Base-by-base conservation (phyloP, 2,329 filamentous ascomycete genomes). In the Aspergillus spinulosporus region DNA sequence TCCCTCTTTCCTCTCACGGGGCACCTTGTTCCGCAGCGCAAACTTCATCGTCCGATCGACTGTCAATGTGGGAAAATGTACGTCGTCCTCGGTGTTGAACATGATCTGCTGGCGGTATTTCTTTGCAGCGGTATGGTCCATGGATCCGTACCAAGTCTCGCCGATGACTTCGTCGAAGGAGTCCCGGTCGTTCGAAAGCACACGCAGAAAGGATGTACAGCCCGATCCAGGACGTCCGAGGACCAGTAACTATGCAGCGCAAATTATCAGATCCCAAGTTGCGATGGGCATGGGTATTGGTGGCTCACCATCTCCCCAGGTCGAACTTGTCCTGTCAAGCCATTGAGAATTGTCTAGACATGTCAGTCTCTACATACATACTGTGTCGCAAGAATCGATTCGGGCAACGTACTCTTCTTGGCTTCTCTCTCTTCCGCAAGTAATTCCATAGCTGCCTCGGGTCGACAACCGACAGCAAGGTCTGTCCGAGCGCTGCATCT, bases 1-100 rank as follows among this genome's bases (percentile, higher is more conserved):
- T 11, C 62, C 59, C 1, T 62, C 60, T 0, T 67, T 65, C 2
- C 69, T 64, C 48, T 70, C 66, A 5, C 62, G 58, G 1, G 70
- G 70, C 1, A 72, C 48, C 28, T 72, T 72, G 51, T 71, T 85
- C 34, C 84, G 81, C 1, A 88, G 79, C 0, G 89, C 89, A 64
- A 92, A 92, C 55, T 84, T 81, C 12, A 92, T 79, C 0, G 89
- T 92, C 56, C 89, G 82, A 1, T 88, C 86, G 3, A 92, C 87
- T 0, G 86, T 90, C 15, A 92, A 75, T 3, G 88, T 86, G 0
- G 89, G 86, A 60, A 90, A 92, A 66, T 91, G 88, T 21, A 87
- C 78, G 66, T 90, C 88, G 15, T 87, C 84, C 73, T 92, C 89
- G 15, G 89, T 86, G 64, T 90, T 90, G 69, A 92, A 92, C 47